These are phyloP conservation scores for Xylaria sp. DNA, from an alignment of 2,329 filamentous ascomycete genomes.

Conservation along the genomic window DNA sequence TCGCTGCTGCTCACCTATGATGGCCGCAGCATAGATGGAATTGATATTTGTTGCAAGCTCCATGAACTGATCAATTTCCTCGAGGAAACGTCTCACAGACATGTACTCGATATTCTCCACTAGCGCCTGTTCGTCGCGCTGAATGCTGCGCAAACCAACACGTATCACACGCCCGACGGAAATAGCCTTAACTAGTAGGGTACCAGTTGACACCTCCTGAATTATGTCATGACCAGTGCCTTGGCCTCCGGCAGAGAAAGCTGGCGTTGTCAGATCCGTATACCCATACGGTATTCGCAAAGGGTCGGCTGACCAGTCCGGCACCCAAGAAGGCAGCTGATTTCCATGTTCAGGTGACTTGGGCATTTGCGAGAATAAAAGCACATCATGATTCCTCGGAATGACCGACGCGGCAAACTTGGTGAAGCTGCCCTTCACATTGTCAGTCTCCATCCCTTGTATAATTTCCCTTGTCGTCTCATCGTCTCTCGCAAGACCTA, in stretches of 20 bases:
- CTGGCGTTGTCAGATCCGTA: slow-evolving; percentile 38
- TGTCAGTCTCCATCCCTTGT: slow-evolving; percentile 27
- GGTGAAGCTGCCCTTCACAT: slow-evolving; percentile 29
- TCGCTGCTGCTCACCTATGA: slow-evolving; percentile 14
- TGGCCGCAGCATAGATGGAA: slow-evolving; percentile 1
- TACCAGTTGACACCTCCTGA: slow-evolving; percentile 25
- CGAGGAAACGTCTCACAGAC: slow-evolving; percentile 42
- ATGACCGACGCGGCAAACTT: slow-evolving; percentile 41
- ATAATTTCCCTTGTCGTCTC: slow-evolving; percentile 36
- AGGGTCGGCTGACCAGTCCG: slow-evolving; percentile 48
- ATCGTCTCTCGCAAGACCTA: slow-evolving; percentile 46
- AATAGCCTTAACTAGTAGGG: slow-evolving; percentile 41
- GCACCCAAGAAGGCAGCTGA: slow-evolving; percentile 50
- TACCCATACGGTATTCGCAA: slow-evolving; percentile 46
- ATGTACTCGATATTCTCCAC: slow-evolving; percentile 41
- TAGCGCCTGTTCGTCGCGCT: not conserved
- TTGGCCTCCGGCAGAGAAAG: slow-evolving; percentile 43
- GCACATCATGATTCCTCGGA: slow-evolving; percentile 43
- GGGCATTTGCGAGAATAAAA: slow-evolving; percentile 48
- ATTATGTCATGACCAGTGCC: not conserved
- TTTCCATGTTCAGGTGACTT: slow-evolving; percentile 39
- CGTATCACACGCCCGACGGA: slow-evolving; percentile 41
- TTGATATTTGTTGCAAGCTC: slow-evolving; percentile 17
- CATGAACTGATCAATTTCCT: slow-evolving; percentile 44
- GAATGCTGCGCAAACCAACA: slow-evolving; percentile 39